Conservation (phyloP, 2,329 filamentous ascomycete genomes). For the Nannizzia gypsea region DNA sequence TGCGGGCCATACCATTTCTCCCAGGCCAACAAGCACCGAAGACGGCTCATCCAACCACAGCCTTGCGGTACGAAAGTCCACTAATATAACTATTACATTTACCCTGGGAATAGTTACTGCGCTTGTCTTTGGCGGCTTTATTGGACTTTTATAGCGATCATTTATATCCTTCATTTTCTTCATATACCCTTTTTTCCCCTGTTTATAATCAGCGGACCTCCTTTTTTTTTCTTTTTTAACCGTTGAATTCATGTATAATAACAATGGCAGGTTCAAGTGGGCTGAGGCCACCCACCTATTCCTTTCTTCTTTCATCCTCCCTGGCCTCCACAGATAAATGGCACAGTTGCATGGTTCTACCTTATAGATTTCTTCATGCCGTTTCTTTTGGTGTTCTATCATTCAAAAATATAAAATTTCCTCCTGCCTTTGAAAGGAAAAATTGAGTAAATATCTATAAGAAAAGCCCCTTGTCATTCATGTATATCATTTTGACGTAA, state of each 20-base stretch:
- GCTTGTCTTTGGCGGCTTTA: background rate
- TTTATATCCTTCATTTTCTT: background rate
- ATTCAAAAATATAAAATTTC: too few species aligned
- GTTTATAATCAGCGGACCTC: background rate
- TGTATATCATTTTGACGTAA: background rate
- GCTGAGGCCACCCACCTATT: background rate
- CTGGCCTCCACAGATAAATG: background rate
- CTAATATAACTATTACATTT: background rate
- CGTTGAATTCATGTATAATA: background rate
- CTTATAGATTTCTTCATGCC: too few species aligned
- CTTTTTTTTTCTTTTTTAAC: background rate
- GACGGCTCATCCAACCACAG: background rate
- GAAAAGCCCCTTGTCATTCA: background rate
- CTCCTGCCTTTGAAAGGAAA: too few species aligned
- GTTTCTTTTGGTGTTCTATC: too few species aligned
- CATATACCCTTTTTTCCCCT: background rate
- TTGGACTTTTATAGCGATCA: background rate
- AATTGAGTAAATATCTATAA: too few species aligned
- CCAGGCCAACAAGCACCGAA: background rate
- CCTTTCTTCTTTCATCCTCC: background rate
- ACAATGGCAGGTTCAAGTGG: background rate
- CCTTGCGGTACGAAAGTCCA: background rate
- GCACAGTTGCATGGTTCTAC: too few species aligned
- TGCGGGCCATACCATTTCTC: background rate
- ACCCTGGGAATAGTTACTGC: background rate